Percentiles rank a stretch among this genome's conserved stretches.
phyloP scores from a whole-genome alignment of 2,329 filamentous ascomycete species.

The Bimuria novae-zelandiae region DNA sequence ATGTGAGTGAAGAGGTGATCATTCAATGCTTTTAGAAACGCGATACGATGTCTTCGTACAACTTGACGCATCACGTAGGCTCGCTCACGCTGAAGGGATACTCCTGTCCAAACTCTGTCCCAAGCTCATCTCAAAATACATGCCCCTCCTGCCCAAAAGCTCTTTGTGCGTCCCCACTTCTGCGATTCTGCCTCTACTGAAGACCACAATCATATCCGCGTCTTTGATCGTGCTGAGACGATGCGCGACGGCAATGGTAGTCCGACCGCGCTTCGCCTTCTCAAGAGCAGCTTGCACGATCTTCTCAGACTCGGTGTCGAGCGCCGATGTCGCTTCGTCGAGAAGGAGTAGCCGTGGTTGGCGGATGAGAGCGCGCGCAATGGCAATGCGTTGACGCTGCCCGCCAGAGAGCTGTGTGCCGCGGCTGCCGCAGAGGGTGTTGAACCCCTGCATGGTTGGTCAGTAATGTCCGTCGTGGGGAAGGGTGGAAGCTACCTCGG shows the following conservation, averaged over 20 bases:
- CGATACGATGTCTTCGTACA: not conserved
- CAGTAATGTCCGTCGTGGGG: not conserved
- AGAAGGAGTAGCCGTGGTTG: conserved; percentile 76
- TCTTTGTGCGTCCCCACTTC: conserved; percentile 70
- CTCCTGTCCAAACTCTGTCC: conserved; percentile 48
- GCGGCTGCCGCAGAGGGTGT: conserved; percentile 37
- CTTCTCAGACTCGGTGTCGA: conserved; percentile 60
- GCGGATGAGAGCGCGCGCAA: conserved; percentile 88
- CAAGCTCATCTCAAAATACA: conserved; percentile 52
- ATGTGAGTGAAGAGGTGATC: not conserved
- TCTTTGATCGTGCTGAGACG: conserved; percentile 91
- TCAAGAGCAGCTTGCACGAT: conserved; percentile 81
- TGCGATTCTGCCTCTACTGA: conserved; percentile 82
- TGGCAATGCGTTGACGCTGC: conserved; percentile 93
- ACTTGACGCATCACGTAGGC: not conserved
- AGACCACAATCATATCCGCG: conserved; percentile 91
- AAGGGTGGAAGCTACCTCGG: conserved; percentile 52
- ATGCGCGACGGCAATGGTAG: conserved; percentile 94
- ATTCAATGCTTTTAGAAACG: not conserved
- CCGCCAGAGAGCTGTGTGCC: conserved; percentile 64
- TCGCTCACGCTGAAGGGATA: conserved; percentile 18
- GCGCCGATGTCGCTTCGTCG: conserved; percentile 43
- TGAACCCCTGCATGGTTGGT: conserved; percentile 51
- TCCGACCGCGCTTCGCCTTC: conserved; percentile 79
- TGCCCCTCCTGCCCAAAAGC: conserved; percentile 43